Evolutionary conservation across 2,329 filamentous ascomycete genomes (phyloP).

Genomic region (Alternaria sp.): DNA sequence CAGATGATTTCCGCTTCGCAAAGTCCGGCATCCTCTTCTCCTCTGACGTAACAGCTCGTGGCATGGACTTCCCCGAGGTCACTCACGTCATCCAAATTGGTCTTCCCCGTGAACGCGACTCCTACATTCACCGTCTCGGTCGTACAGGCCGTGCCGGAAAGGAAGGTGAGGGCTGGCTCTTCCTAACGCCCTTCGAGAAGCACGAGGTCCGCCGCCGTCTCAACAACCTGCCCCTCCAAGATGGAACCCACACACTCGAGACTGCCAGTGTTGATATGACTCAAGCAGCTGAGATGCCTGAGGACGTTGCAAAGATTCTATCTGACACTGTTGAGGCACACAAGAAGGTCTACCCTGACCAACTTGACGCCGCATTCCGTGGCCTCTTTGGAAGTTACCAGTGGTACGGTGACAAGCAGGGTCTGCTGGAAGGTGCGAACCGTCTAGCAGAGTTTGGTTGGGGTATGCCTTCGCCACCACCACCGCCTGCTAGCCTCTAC

Average conservation of each 20-base stretch:
- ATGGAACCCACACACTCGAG: conserved; percentile 62
- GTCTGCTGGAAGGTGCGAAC: conserved; percentile 57
- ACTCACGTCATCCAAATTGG: conserved; percentile 63
- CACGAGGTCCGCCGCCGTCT: conserved; percentile 61
- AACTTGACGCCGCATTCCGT: conserved; percentile 63
- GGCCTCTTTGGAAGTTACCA: conserved; percentile 65
- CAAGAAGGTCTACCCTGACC: conserved; percentile 51
- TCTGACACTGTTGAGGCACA: conserved; percentile 56
- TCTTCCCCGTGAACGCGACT: conserved; percentile 55
- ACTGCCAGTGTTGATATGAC: conserved; percentile 60
- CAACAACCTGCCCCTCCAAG: conserved; percentile 65
- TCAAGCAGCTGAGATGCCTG: conserved; percentile 52
- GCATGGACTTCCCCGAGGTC: conserved; percentile 64
- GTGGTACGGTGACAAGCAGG: conserved; percentile 53
- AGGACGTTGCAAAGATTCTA: conserved; percentile 57
- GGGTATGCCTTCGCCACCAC: conserved; percentile 56
- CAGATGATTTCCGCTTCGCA: conserved; percentile 75
- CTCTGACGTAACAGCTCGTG: conserved; percentile 61
- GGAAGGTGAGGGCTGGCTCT: conserved; percentile 74
- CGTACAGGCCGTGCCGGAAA: conserved; percentile 73
- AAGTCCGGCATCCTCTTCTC: conserved; percentile 63
- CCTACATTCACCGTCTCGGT: conserved; percentile 63
- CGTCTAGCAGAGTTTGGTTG: conserved; percentile 58
- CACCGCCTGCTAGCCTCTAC: conserved; percentile 37
- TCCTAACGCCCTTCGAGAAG: conserved; percentile 67